Evolutionary conservation across 768 basidiomycete species (phyloP), one percentile per base, ranked within the genome.

Genomic region (Naganishia kalamii): DNA sequence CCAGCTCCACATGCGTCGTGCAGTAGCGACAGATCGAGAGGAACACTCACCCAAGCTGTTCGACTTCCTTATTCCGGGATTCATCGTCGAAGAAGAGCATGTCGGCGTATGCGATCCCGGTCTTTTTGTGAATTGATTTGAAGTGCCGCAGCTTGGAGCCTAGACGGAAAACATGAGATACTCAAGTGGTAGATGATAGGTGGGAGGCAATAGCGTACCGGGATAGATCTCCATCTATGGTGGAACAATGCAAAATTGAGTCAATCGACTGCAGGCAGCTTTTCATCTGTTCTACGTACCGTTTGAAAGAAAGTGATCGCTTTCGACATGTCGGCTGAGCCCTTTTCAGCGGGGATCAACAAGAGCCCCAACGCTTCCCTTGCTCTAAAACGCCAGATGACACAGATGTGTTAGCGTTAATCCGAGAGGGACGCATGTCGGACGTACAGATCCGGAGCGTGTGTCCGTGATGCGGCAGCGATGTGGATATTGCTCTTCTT

Each of bases 111-210:
- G 88, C 84, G 54, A 92, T 84, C 1, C 86, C 86, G 0, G 89
- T 91, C 70, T 84, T 82, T 51, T 84, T 79, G 72, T 90, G 87
- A 35, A 92, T 72, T 49, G 83, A 81, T 73, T 83, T 85, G 80
- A 93, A 93, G 72, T 92, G 90, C 4, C 83, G 82, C 19, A 90
- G 79, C 79, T 93, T 92, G 25, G 89, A 89, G 17, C 88, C 87
- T 57, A 60, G 64, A 32, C 13, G 21, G 46, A 43, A n/a, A 12
- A 41, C 49, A 23, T 43, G 25, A 48, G 32, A 43, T 35, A 27
- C 66, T 49, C 23, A 83, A 82, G 6, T 88, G 76, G 21, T 82
- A 82, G 32, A 89, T 80, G 1, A 88, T 80, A 1, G 40, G 17
- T 40, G 12, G 25, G 32, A 15, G 21, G 61, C n/a, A 17, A 51